phyloP scores from a whole-genome alignment of 1,139 yeast genomes.

The Blastobotrys raffinosifermentans region DNA sequence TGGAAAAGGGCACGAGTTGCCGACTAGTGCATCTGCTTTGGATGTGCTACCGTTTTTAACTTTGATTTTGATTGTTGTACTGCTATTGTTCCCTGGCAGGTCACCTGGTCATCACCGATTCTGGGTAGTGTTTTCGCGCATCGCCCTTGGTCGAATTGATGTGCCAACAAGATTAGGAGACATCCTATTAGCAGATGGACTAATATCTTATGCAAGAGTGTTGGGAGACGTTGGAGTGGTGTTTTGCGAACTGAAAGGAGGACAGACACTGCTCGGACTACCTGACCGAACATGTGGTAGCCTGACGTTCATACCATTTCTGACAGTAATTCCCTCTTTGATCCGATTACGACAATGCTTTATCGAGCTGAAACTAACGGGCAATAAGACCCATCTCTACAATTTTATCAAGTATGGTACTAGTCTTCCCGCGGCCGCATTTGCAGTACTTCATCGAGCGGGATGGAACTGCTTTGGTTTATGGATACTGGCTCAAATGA shows the following conservation, averaged over 20 bases:
- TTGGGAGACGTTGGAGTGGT: slow-evolving; percentile 60
- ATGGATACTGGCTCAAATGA: slow-evolving; percentile 50
- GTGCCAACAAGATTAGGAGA: slow-evolving; percentile 59
- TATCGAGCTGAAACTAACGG: slow-evolving; percentile 53
- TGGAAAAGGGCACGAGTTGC: slow-evolving; percentile 11
- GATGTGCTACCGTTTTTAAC: slow-evolving; percentile 36
- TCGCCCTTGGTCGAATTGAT: slow-evolving; percentile 52
- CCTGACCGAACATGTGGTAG: slow-evolving; percentile 36
- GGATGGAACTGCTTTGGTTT: slow-evolving; percentile 19
- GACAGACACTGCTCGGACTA: slow-evolving; percentile 25
- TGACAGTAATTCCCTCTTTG: slow-evolving; percentile 56
- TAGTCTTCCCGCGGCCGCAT: slow-evolving; percentile 52
- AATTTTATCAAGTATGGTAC: slow-evolving; percentile 72
- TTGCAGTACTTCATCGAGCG: not conserved
- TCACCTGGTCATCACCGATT: slow-evolving; percentile 27
- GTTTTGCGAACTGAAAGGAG: slow-evolving; percentile 35
- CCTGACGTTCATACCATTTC: slow-evolving; percentile 42
- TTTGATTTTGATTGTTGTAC: slow-evolving; percentile 25
- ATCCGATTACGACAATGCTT: slow-evolving; percentile 79
- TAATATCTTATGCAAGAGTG: slow-evolving; percentile 73
- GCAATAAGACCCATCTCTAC: slow-evolving; percentile 49
- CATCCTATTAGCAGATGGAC: slow-evolving; percentile 70
- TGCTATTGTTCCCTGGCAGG: slow-evolving; percentile 27
- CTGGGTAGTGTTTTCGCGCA: slow-evolving; percentile 45
- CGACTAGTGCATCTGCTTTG: slow-evolving; percentile 9